Evolutionary conservation across 139 green algal species (phyloP), one percentile per base, ranked within the genome.

Genomic region (Picochlorum costavermella): DNA sequence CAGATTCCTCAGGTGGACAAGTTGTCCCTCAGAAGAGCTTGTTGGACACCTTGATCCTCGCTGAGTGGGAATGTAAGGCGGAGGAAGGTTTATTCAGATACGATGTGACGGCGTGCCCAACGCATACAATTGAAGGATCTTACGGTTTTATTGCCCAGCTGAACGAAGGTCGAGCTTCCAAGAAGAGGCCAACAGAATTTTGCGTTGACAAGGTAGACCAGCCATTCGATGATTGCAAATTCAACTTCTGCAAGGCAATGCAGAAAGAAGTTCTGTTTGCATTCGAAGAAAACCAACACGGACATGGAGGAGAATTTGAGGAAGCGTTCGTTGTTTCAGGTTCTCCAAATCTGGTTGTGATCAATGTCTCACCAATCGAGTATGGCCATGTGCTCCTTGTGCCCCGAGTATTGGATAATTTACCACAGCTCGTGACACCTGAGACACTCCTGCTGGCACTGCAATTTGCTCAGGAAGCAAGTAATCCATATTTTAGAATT

Each of bases 311-410:
- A 46, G 23, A 29, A 11, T 76, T 72, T 67, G 29, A 37, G 28
- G 11, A 37, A 50, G 51, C 31, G 51, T 26, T 60, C 20, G 20
- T 62, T 23, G 53, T 69, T 12, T 36, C 36, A 11, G 26, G 51
- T 67, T 85, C 64, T 37, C 88, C 93, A 5, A 85, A 86, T 70
- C 70, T 97, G 53, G 83, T 99, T 30, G 67, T 96, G 67, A 97
- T 99, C 74, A 99, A 99, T 74, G 89, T 97, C 13, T 86, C 78
- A 17, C 94, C 94, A 45, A 99, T 99, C 55, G 94, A 99, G 79
- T 97, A 98, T 67, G 92, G 91, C 11, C 94, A 99, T 71, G 86
- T 98, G 50, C 84, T 99, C 70, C 86, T 99, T 25, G 86, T 96
- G 43, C 94, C 94, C 0, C 68, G 84, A 10, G 87, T 94, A 13